phyloP scores from a whole-genome alignment of 2,329 filamentous ascomycete species.

The Fusarium illudens region DNA sequence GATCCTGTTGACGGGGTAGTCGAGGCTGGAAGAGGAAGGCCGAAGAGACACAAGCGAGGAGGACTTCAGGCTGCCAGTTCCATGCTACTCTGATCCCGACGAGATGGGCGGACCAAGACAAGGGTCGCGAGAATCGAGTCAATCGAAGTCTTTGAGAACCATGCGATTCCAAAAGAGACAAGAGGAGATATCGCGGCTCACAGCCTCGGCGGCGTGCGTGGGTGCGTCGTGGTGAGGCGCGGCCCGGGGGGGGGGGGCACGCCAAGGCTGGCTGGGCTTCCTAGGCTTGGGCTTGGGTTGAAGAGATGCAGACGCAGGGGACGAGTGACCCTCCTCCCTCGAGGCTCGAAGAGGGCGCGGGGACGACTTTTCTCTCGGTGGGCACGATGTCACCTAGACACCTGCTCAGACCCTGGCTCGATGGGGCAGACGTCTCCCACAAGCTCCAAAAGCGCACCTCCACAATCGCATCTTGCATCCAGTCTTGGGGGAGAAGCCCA shows the following conservation, averaged over 20 bases:
- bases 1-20: conserved; percentile 2
- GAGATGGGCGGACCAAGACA: conserved; percentile 22
- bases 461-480: conserved; percentile 34
- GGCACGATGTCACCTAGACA: conserved; percentile 38
- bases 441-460: conserved; percentile 35
- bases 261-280: neutral
- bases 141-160: conserved; percentile 23
- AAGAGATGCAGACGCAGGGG: conserved; percentile 26
- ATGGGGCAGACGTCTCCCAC: conserved; percentile 37
- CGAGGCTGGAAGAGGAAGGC: conserved; percentile 6
- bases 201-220: conserved; percentile 14
- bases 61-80: neutral
- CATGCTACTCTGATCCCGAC: conserved; percentile 24
- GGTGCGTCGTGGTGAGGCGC: neutral
- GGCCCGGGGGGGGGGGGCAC: neutral
- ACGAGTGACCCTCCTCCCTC: conserved; percentile 31
- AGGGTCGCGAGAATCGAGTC: conserved; percentile 31
- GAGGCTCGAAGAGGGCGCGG: conserved; percentile 23
- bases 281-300: neutral
- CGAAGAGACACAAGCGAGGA: conserved; percentile 7
- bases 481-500: conserved; percentile 22
- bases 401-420: conserved; percentile 37
- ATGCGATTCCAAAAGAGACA: conserved; percentile 35
- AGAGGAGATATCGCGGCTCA: conserved; percentile 19
- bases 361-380: conserved; percentile 29